Base-by-base conservation (phyloP, 192 early-diverging fungal genomes). In the Gaertneriomyces semiglobifer region DNA sequence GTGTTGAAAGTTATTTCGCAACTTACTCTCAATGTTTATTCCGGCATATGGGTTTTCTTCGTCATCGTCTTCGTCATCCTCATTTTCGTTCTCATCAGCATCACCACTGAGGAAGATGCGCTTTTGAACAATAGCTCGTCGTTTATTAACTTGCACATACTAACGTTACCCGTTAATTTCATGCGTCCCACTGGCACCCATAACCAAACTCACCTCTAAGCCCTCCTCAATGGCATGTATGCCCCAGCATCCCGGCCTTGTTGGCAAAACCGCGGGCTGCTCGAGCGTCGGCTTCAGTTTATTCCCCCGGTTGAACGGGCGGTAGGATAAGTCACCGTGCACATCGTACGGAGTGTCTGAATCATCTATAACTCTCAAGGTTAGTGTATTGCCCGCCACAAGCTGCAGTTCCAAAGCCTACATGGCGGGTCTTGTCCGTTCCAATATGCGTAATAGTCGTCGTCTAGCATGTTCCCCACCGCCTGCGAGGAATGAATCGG, bases 261-360 rank as follows among this genome's bases (percentile, higher is more conserved):
- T 64, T 48, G 65, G 59, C 55, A 59, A 58, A 40, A 14, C 52
- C 43, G 10, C 63, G 19, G 63, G 59, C 71, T 70, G 66, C 70
- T 74, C 71, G 0, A 81, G 72, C 52, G 74, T 74, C 67, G 78
- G 65, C 62, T 89, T 89, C 62, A 89, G 81, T 76, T 89, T 89
- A 73, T 89, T 81, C 45, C 88, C 88, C 7, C 88, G 71, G 67
- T 89, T 89, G 61, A 85, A 84, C 39, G 88, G 86, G 39, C 71
- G 58, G 53, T 73, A 73, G 62, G 20, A 60, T 16, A 50, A 39
- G 2, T 48, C 11, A 58, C 70, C 70, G 20, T 65, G 47, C 5
- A 33, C 19, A 42, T 65, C 63, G 16, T 33, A 10, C 0, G 39
- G 14, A 12, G n/a, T 33, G 46, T 62, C 61, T 7, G 61, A 62